Evolutionary conservation across 306 rosid genomes (phyloP), one percentile per base, ranked within the genome.

Genomic region (Begonia fuchsioides): DNA sequence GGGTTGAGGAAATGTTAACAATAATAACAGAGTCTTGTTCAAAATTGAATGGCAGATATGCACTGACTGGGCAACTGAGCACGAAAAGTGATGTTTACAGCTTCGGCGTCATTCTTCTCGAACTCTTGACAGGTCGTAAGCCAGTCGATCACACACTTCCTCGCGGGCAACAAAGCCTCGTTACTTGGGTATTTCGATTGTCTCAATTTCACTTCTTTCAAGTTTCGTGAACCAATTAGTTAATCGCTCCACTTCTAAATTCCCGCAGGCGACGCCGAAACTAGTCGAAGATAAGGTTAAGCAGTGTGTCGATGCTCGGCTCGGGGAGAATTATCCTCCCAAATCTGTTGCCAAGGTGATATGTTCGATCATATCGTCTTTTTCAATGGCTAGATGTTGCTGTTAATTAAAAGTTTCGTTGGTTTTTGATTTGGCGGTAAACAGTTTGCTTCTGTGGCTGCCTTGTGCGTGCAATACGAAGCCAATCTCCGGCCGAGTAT

Each of bases 111-210:
- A 62, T 83, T 51, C 63, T 83, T 57, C 68, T 83, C 58, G 94
- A 83, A 60, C 83, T 83, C 47, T 63, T 83, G 63, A 80, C 94
- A 0, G 94, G 94, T 17, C 83, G 90, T 15, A 83, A 80, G 50
- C 94, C 90, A 3, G 90, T 83, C 17, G 94, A 83, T 70, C 83
- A 77, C 40, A 83, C 86, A 13, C 74, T 83, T 35, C 94, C 94
- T 1, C 75, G 90, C 40, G 94, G 90, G 49, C 86, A 83, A 66
- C 94, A 83, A 70, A 83, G 94, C 78, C 94, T 83, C 52, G 94
- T 83, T 54, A 83, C 90, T 9, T 83, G 94, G 94, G 94, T 83
- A 76, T 49, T 26, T 10, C n/a, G 54, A 52, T 51, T 64, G 46
- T 39, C 18, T 57, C 17, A 3, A 49, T n/a, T 19, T 49, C 15